These are phyloP conservation scores for Serpula lacrymans DNA, from an alignment of 768 basidiomycete genomes.

Conservation along the genomic window DNA sequence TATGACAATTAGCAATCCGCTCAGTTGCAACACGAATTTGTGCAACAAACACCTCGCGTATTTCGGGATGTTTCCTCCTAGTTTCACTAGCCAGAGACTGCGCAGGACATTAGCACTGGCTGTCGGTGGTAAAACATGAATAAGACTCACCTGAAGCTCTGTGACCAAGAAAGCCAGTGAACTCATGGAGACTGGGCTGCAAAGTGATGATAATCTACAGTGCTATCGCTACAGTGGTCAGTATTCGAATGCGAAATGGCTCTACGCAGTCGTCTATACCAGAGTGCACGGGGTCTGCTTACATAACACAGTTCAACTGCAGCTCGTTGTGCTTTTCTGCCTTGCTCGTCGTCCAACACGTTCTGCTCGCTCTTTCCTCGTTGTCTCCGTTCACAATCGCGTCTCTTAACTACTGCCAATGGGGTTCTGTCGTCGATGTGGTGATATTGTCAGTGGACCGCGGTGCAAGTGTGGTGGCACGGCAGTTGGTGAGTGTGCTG, in stretches of 20 bases:
- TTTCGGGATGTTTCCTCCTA: slow-evolving; percentile 84
- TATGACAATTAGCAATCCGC: slow-evolving; percentile 7
- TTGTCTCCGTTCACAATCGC: no score
- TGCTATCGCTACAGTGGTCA: no score
- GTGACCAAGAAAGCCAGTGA: slow-evolving; percentile 69
- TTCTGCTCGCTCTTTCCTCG: no score
- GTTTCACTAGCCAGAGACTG: slow-evolving; percentile 89
- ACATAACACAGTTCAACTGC: no score
- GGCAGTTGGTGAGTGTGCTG: slow-evolving; percentile 66
- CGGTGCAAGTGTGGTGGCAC: slow-evolving; percentile 81
- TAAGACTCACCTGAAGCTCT: slow-evolving; percentile 58
- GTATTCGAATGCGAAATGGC: no score
- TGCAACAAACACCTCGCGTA: slow-evolving; percentile 70
- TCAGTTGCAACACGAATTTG: slow-evolving; percentile 1
- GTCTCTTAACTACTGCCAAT: no score
- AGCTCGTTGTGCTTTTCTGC: no score
- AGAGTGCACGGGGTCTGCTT: no score
- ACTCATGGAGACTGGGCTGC: slow-evolving; percentile 48
- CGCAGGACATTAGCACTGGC: slow-evolving; percentile 5
- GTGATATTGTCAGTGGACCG: slow-evolving; percentile 68
- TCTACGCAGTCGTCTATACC: no score
- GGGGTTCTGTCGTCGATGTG: slow-evolving; percentile 86
- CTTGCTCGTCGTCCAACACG: no score
- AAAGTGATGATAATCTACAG: no score
- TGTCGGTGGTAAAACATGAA: slow-evolving; percentile 8